phyloP scores from a whole-genome alignment of 1,284 basidiomycete genomes.

The Vanrija humicola region DNA sequence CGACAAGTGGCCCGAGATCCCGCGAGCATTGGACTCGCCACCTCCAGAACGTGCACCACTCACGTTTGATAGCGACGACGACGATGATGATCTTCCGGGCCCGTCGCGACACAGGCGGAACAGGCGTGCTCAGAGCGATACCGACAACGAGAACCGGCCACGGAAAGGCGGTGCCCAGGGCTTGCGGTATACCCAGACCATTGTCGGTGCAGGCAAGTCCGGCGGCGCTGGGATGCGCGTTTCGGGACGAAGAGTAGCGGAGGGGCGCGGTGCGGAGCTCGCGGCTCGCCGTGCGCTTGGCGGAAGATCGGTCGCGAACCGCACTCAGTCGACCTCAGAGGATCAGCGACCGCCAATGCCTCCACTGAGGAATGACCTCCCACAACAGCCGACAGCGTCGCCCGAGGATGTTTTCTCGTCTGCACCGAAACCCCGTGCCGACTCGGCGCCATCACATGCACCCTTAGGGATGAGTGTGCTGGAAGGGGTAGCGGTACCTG shows the following conservation, averaged over 20 bases:
- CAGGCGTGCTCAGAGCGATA: conserved; percentile 8
- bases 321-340: conserved; percentile 24
- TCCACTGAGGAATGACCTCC: conserved; percentile 9
- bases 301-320: conserved; percentile 2
- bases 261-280: neutral
- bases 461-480: conserved; percentile 14
- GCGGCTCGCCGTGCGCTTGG: neutral
- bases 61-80: neutral
- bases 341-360: conserved; percentile 13
- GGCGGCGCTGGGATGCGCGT: conserved; percentile 68
- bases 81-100: conserved; percentile 8
- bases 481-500: conserved; percentile 14
- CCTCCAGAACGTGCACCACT: conserved; percentile 55
- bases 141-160: conserved; percentile 47
- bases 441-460: conserved; percentile 26
- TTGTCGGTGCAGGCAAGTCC: conserved; percentile 62
- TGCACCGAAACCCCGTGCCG: conserved; percentile 31
- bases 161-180: conserved; percentile 27
- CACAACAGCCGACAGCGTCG: conserved; percentile 11
- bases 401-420: conserved; percentile 26
- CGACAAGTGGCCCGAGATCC: conserved; percentile 78
- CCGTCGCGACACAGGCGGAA: neutral
- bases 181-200: conserved; percentile 78
- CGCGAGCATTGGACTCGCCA: conserved; percentile 49
- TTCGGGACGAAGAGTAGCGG: conserved; percentile 17